Percentiles rank a stretch among this genome's conserved stretches.
phyloP scores from a whole-genome alignment of 23 red algal species.

The Gracilariopsis chorda region DNA sequence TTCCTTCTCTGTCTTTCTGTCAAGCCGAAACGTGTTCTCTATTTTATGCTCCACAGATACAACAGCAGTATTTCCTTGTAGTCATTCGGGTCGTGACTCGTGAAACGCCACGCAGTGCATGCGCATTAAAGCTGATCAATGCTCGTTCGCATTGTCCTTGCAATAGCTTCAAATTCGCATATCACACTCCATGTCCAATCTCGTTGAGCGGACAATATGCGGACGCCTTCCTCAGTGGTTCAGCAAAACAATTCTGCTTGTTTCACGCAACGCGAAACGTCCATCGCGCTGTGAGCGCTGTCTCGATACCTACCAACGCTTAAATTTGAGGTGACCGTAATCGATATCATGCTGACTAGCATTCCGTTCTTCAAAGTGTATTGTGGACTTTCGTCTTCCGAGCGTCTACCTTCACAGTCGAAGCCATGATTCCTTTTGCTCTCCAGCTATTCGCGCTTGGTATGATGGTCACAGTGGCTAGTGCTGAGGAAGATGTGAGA shows the following conservation, averaged over 20 bases:
- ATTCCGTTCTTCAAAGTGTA: neutral
- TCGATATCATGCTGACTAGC: neutral
- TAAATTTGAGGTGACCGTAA: constrained; percentile 11
- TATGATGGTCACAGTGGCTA: neutral
- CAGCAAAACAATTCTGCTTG: neutral
- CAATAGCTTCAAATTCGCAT: neutral
- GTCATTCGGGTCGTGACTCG: no score
- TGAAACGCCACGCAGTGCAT: neutral
- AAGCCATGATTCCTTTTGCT: neutral
- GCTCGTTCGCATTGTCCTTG: neutral
- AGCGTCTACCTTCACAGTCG: neutral
- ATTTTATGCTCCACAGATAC: neutral
- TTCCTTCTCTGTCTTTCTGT: neutral
- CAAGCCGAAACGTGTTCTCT: neutral
- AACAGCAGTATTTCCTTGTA: neutral
- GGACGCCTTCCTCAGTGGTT: neutral
- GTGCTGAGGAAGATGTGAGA: neutral
- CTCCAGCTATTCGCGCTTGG: neutral
- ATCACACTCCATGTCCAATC: neutral
- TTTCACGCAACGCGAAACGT: neutral
- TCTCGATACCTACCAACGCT: neutral
- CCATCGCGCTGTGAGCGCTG: neutral
- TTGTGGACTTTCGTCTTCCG: neutral
- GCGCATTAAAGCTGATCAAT: neutral
- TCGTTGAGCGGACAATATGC: neutral